Conservation (phyloP, 192 early-diverging fungal genomes). For the Umbelopsis vinacea region DNA sequence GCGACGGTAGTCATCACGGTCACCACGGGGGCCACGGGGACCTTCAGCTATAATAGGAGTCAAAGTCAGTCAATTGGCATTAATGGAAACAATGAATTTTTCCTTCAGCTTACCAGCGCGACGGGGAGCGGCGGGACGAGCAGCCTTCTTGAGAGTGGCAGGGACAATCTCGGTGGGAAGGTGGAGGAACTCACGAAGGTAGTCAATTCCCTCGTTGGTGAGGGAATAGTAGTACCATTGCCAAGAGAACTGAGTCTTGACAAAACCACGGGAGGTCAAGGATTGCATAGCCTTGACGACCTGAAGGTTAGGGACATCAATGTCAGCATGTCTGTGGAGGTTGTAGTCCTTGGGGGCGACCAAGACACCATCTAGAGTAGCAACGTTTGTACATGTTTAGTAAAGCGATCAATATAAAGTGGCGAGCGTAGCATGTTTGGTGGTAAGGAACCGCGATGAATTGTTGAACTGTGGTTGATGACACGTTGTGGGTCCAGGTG, state of each 20-base stretch:
- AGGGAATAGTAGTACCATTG: constrained; percentile 99
- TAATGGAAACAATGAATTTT: background rate
- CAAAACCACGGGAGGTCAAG: constrained; percentile 89
- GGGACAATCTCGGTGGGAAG: constrained; percentile 97
- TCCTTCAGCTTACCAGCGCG: constrained; percentile 59
- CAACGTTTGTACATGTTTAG: constrained; percentile 12
- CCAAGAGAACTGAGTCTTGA: constrained; percentile 99
- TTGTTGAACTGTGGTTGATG: too few relatives aligned
- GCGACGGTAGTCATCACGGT: constrained; percentile 87
- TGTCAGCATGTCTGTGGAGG: constrained; percentile 91
- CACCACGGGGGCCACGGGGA: constrained; percentile 67
- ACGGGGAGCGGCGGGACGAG: constrained; percentile 75
- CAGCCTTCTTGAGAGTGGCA: constrained; percentile 95
- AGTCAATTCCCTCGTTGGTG: constrained; percentile 97
- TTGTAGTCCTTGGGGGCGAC: constrained; percentile 99
- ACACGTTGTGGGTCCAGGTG: too few relatives aligned
- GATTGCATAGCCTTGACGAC: constrained; percentile 99
- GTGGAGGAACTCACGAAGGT: constrained; percentile 96
- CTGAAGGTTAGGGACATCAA: constrained; percentile 97
- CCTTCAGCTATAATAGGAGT: constrained; percentile 63
- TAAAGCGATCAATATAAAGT: constrained; percentile 41
- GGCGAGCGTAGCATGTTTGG: background rate
- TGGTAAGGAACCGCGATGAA: background rate
- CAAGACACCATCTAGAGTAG: constrained; percentile 85
- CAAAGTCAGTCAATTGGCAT: background rate